These are phyloP conservation scores for Xylaria palmicola DNA, from an alignment of 495 filamentous ascomycete genomes.

Conservation along the genomic window DNA sequence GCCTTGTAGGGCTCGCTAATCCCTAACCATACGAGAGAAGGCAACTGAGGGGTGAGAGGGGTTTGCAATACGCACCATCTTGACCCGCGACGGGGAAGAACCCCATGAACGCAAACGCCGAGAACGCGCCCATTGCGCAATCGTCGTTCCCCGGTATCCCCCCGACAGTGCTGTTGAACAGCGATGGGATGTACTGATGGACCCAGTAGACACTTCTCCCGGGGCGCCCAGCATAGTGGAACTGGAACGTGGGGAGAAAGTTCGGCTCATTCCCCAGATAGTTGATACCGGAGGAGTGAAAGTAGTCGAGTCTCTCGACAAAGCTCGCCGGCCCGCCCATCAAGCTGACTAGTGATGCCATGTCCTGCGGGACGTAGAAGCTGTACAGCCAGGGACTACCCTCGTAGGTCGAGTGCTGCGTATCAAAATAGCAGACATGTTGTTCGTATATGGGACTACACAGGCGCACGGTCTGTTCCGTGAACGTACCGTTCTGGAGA, in stretches of 20 bases:
- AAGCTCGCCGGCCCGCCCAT: constrained; percentile 62
- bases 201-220: constrained; percentile 59
- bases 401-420: constrained; percentile 69
- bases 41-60: no score
- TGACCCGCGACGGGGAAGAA: constrained; percentile 74
- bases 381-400: constrained; percentile 69
- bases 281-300: constrained; percentile 61
- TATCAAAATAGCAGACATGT: constrained; percentile 53
- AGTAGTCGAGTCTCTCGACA: constrained; percentile 59
- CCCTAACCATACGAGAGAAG: no score
- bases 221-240: constrained; percentile 69
- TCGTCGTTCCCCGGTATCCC: constrained; percentile 77
- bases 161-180: constrained; percentile 60
- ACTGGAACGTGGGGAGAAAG: constrained; percentile 70
- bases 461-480: constrained; percentile 64
- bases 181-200: constrained; percentile 64
- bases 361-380: constrained; percentile 72
- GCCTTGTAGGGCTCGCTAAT: no score
- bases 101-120: constrained; percentile 67
- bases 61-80: no score
- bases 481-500: constrained; percentile 61
- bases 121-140: constrained; percentile 73
- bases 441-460: constrained; percentile 53
- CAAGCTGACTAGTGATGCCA: constrained; percentile 55
- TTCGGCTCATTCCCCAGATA: constrained; percentile 75